Evolutionary conservation across 768 basidiomycete species (phyloP).

Genomic region (Leccinum rimulosum): DNA sequence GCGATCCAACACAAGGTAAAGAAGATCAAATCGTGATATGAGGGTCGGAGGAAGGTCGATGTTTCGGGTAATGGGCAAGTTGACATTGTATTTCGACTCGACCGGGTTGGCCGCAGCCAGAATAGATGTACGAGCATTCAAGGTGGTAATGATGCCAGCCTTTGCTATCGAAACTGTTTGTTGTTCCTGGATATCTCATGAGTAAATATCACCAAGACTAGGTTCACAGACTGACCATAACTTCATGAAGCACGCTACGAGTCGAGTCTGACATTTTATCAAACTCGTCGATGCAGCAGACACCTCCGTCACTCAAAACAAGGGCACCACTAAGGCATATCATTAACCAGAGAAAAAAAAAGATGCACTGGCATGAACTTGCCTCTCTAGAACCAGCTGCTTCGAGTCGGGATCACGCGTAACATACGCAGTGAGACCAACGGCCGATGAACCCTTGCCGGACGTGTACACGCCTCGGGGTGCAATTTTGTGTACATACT

Average conservation of each 20-base stretch:
- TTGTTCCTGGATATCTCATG: conserved; percentile 71
- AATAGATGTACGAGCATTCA: conserved; percentile 98
- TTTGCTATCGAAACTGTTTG: conserved; percentile 99
- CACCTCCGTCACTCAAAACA: conserved; percentile 92
- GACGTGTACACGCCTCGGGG: conserved; percentile 97
- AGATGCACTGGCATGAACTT: conserved; percentile 10
- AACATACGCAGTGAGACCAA: conserved; percentile 97
- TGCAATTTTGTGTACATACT: conserved; percentile 99
- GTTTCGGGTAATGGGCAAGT: conserved; percentile 89
- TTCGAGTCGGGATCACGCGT: conserved; percentile 98
- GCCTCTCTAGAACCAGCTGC: conserved; percentile 97
- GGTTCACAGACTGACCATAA: conserved; percentile 64
- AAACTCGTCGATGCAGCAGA: conserved; percentile 98
- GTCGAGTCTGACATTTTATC: conserved; percentile 99
- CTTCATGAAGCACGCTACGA: conserved; percentile 97
- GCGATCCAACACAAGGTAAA: conserved; percentile 94
- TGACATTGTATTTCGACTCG: conserved; percentile 90
- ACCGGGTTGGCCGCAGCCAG: conserved; percentile 97
- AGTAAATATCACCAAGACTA: background rate
- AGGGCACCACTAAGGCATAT: conserved; percentile 71
- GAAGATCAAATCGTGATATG: conserved; percentile 94
- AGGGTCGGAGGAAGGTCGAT: conserved; percentile 97
- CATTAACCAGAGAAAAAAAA: conserved; percentile 2
- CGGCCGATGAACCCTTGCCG: conserved; percentile 97
- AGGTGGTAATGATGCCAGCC: conserved; percentile 96